Evolutionary conservation across 2,329 filamentous ascomycete species (phyloP), one percentile per base, ranked within the genome.

Genomic region (Fusarium odoratissimum): DNA sequence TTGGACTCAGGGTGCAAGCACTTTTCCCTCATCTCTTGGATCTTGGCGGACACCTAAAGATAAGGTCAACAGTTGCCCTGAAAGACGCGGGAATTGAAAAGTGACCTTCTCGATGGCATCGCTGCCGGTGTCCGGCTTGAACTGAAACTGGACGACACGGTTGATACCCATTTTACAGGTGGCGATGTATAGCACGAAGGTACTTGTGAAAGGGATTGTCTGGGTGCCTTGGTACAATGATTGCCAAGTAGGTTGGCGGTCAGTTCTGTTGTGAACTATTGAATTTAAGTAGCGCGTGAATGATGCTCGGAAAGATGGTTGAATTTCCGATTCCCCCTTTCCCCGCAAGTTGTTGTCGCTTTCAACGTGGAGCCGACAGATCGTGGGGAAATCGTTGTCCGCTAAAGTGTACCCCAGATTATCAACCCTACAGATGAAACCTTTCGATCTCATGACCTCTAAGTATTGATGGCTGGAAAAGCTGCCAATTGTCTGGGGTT

Each of bases 41-140:
- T 46, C 13, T 48, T 58, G 41, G 31, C 31, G n/a, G 30, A 37
- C 4, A 37, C 41, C 55, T 58, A n/a, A 16, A 9, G 11, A 33
- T 2, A 9, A 1, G 2, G n/a, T 49, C 6, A 49, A 2, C 0
- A 13, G 4, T 14, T 4, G 14, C 4, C 6, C 33, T 13, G 21
- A 33, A 14, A 16, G 14, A 10, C 10, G 14, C 5, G n/a, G 14
- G 7, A 16, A 6, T 23, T 9, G 8, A 8, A 21, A 8, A 28
- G 19, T 7, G 19, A 40, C 41, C 23, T 58, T 37, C 2, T 38
- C 31, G 3, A 58, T 23, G 8, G 17, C 55, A 30, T 58, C 19
- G 2, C 12, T 35, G 7, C 41, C 25, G 1, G 19, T 37, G 3
- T 14, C 7, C 13, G 55, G 0, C 31, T 46, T 58, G 41, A 48